A percentile compares a stretch with the other conserved stretches of the same genome.
phyloP scores from a whole-genome alignment of 805 yeast genomes.

The Saccharomycopsis sp. region DNA sequence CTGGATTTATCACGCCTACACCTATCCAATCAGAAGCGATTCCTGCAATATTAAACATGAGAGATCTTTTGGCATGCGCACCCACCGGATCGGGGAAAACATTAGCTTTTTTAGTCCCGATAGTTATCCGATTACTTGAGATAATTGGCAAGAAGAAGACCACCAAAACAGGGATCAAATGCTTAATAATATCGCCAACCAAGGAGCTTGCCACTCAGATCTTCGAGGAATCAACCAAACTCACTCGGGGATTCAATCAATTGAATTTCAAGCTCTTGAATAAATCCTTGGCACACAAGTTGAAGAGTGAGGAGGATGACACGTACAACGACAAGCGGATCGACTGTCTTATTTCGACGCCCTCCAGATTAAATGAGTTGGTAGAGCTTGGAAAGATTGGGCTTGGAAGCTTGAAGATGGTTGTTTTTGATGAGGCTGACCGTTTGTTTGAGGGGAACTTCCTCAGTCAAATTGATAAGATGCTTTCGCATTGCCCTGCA shows the following conservation, averaged over 20 bases:
- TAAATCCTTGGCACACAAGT: constrained; percentile 62
- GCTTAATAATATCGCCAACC: constrained; percentile 86
- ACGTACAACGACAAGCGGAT: constrained; percentile 46
- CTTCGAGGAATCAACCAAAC: constrained; percentile 53
- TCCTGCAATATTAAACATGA: constrained; percentile 59
- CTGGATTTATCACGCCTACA: constrained; percentile 80
- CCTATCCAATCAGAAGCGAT: constrained; percentile 89
- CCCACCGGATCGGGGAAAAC: constrained; percentile 99
- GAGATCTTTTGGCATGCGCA: constrained; percentile 89
- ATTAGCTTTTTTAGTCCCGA: constrained; percentile 78
- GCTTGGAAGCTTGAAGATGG: constrained; percentile 58
- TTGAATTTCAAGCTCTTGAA: constrained; percentile 60
- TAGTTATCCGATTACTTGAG: constrained; percentile 42
- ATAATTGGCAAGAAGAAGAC: constrained; percentile 9
- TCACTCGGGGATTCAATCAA: constrained; percentile 46
- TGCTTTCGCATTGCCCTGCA: constrained; percentile 50
- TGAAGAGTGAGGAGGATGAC: constrained; percentile 51
- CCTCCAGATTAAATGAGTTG: constrained; percentile 77
- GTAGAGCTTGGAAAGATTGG: constrained; percentile 56
- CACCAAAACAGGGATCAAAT: constrained; percentile 11
- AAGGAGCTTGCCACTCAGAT: constrained; percentile 90
- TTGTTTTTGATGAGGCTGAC: constrained; percentile 95
- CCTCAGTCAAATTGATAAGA: constrained; percentile 84
- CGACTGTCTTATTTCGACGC: constrained; percentile 83
- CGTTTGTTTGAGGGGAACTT: constrained; percentile 82